These are phyloP conservation scores for Lachnellula subtilissima DNA, from an alignment of 2,329 filamentous ascomycete genomes.

Conservation along the genomic window DNA sequence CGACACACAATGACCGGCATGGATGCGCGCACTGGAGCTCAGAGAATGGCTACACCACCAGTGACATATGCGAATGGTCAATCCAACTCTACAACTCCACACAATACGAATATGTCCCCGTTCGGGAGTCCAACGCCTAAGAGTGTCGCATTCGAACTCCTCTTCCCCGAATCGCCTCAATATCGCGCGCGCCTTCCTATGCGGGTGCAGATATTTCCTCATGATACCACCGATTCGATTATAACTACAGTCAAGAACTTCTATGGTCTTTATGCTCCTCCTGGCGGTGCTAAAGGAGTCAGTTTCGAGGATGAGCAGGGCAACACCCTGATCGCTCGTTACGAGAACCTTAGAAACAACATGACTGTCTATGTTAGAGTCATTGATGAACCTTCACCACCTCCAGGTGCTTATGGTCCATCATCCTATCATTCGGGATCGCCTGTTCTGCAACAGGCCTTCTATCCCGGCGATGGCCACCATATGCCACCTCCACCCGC, in stretches of 20 bases:
- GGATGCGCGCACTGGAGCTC: slow-evolving; percentile 20
- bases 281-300: slow-evolving; percentile 68
- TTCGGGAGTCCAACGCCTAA: slow-evolving; percentile 48
- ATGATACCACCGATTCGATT: slow-evolving; percentile 96
- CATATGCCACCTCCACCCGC: slow-evolving; percentile 55
- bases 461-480: slow-evolving; percentile 57
- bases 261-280: slow-evolving; percentile 85
- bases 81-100: slow-evolving; percentile 22
- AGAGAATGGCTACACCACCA: slow-evolving; percentile 29
- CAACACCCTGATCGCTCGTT: slow-evolving; percentile 88
- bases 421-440: slow-evolving; percentile 48
- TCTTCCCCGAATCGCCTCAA: slow-evolving; percentile 63
- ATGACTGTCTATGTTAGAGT: slow-evolving; percentile 93
- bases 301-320: slow-evolving; percentile 91
- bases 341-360: slow-evolving; percentile 90
- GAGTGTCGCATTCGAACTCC: slow-evolving; percentile 74
- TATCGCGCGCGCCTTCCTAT: slow-evolving; percentile 74
- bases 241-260: slow-evolving; percentile 99
- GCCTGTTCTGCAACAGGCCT: slow-evolving; percentile 47
- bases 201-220: slow-evolving; percentile 85
- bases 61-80: slow-evolving; percentile 20
- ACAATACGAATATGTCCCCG: slow-evolving; percentile 28
- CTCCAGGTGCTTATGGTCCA: slow-evolving; percentile 45
- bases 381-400: slow-evolving; percentile 54
- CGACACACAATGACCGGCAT: slow-evolving; percentile 26